Evolutionary conservation across 78 protist species (phyloP).

Genomic region (Andalucia godoyi): DNA sequence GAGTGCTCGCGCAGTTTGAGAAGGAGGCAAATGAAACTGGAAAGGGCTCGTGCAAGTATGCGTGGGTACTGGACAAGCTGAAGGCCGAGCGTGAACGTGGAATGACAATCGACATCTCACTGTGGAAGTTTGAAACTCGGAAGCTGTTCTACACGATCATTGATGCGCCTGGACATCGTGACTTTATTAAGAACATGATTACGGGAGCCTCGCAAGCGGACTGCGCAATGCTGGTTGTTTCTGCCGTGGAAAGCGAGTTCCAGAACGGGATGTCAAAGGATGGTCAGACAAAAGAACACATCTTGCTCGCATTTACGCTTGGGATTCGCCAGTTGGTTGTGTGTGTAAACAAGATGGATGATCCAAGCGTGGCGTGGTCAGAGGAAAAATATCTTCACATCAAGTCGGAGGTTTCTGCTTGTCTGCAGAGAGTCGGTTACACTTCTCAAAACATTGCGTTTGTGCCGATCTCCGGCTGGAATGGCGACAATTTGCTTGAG

Average conservation of each 20-base stretch:
- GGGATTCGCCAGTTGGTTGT: slow-evolving; percentile 93
- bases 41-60: slow-evolving; percentile 95
- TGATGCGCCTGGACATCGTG: slow-evolving; percentile 99
- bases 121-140: slow-evolving; percentile 94
- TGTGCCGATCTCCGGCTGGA: slow-evolving; percentile 93
- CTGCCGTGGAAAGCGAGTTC: slow-evolving; percentile 84
- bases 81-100: slow-evolving; percentile 93
- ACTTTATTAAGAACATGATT: slow-evolving; percentile 99
- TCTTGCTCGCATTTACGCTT: slow-evolving; percentile 89
- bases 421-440: slow-evolving; percentile 82
- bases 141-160: slow-evolving; percentile 96
- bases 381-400: slow-evolving; percentile 79
- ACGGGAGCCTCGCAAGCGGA: slow-evolving; percentile 98
- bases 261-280: slow-evolving; percentile 91
- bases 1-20: slow-evolving; percentile 73
- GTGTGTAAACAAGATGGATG: slow-evolving; percentile 93
- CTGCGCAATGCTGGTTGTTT: slow-evolving; percentile 79
- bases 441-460: slow-evolving; percentile 66
- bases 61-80: slow-evolving; percentile 94
- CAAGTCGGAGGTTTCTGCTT: slow-evolving; percentile 50
- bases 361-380: slow-evolving; percentile 61
- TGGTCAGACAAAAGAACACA: slow-evolving; percentile 97
- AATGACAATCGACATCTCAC: slow-evolving; percentile 70
- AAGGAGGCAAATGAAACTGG: slow-evolving; percentile 90
- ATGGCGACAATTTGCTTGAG: slow-evolving; percentile 94